phyloP scores from a whole-genome alignment of 208 protist species.

The Tritrichomonas foetus region DNA sequence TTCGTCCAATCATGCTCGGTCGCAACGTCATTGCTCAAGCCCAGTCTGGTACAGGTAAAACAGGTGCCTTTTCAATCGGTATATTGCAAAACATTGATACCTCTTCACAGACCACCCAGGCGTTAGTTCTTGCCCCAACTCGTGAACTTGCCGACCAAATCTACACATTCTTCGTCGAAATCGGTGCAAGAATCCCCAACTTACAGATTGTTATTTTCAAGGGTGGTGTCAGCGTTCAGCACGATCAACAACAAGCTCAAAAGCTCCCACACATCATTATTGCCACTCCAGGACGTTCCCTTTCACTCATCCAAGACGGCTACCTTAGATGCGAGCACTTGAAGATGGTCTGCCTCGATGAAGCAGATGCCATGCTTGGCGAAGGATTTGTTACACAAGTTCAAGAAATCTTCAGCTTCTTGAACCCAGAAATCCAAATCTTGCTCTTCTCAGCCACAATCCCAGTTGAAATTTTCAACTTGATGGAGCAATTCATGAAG shows the following conservation, averaged over 20 bases:
- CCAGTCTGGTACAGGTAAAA: slow-evolving; percentile 96
- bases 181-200: slow-evolving; percentile 86
- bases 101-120: slow-evolving; percentile 73
- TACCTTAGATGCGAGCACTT: slow-evolving; percentile 65
- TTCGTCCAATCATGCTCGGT: slow-evolving; percentile 66
- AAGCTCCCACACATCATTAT: slow-evolving; percentile 81
- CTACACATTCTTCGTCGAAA: slow-evolving; percentile 69
- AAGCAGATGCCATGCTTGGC: slow-evolving; percentile 97
- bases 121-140: slow-evolving; percentile 88
- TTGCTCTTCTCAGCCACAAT: slow-evolving; percentile 96
- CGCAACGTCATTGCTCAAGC: slow-evolving; percentile 89
- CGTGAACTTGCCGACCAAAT: slow-evolving; percentile 92
- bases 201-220: slow-evolving; percentile 64
- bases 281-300: slow-evolving; percentile 93
- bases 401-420: slow-evolving; percentile 60
- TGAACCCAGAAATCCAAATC: slow-evolving; percentile 60
- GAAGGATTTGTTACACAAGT: slow-evolving; percentile 90
- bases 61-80: slow-evolving; percentile 82
- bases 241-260: slow-evolving; percentile 75
- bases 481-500: slow-evolving; percentile 97
- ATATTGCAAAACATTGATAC: slow-evolving; percentile 52
- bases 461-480: slow-evolving; percentile 92
- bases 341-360: slow-evolving; percentile 92
- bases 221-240: slow-evolving; percentile 81
- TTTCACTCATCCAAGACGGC: slow-evolving; percentile 88